Conservation (phyloP, 768 basidiomycete genomes). For the Tricholoma flavovirens region DNA sequence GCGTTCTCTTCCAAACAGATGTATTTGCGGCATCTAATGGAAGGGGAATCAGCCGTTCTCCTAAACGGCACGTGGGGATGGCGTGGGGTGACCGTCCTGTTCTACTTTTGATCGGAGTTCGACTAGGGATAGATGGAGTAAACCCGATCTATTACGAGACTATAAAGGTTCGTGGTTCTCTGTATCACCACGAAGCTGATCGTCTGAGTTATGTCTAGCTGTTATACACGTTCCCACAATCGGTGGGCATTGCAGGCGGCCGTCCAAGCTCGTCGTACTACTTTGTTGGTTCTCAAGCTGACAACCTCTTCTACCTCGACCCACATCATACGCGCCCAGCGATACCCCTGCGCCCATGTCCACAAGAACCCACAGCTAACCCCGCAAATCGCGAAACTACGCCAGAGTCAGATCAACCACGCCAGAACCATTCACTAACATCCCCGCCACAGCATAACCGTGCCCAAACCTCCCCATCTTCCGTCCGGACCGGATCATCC, state of each 20-base stretch:
- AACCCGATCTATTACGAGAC: conserved; percentile 93
- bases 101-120: conserved; percentile 77
- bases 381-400: conserved; percentile 10
- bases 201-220: conserved; percentile 39
- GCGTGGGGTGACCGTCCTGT: conserved; percentile 84
- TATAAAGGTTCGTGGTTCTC: conserved; percentile 34
- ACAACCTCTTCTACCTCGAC: conserved; percentile 80
- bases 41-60: conserved; percentile 25
- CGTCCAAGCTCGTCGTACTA: conserved; percentile 97
- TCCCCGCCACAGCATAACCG: conserved; percentile 25
- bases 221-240: conserved; percentile 90
- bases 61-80: conserved; percentile 19
- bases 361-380: conserved; percentile 14
- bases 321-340: conserved; percentile 76
- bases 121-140: conserved; percentile 88
- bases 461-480: conserved; percentile 44
- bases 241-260: conserved; percentile 94
- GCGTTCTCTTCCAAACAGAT: conserved; percentile 77
- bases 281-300: conserved; percentile 90
- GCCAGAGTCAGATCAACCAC: conserved; percentile 18
- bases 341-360: conserved; percentile 55
- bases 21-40: conserved; percentile 72
- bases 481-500: conserved; percentile 49
- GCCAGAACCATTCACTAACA: conserved; percentile 8
- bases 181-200: not conserved